Evolutionary conservation across 176 grass and related monocot genomes (phyloP), one percentile per base, ranked within the genome.

Genomic region (Oryza meyeriana): DNA sequence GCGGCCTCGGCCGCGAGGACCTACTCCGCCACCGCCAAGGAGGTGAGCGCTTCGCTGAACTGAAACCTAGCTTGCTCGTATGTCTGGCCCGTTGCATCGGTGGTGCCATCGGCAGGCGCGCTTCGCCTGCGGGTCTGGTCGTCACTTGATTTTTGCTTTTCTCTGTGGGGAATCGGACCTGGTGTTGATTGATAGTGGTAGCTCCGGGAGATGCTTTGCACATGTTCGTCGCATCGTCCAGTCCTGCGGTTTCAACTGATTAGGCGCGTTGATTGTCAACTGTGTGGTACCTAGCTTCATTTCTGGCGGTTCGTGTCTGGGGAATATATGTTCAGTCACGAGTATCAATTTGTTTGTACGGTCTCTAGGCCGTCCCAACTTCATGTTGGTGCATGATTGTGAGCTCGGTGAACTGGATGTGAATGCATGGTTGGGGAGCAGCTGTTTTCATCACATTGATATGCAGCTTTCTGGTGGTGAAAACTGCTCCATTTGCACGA

Each of bases 21-120:
- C 75, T 99, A 88, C 58, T 90, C 90, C 18, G 74, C 89, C 36
- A 59, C 91, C n/a, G 72, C 87, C n/a, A 99, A 99, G 88, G 87
- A 99, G 90, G 96, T 99, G 85, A 86, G 88, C 66, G 34, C 26
- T 9, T 36, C 17, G 38, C 14, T 1, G 16, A 17, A 40, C 47
- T 39, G n/a, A n/a, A n/a, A n/a, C n/a, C n/a, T n/a, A n/a, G n/a
- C n/a, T n/a, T n/a, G n/a, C 31, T 35, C 31, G 5, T 38, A 33
- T 33, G 4, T 64, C 66, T 47, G 26, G n/a, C 1, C 44, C 14
- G 16, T 80, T 10, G 33, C 24, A 13, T 2, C 45, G 42, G 77
- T 40, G 48, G 2, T 12, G 25, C 48, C 32, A 59, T 44, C 18
- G 64, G 12, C 8, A 4, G 20, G 8, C 13, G 25, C 6, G 38